Conservation (phyloP, 1,284 basidiomycete species). For the Blastosporella zonata region DNA sequence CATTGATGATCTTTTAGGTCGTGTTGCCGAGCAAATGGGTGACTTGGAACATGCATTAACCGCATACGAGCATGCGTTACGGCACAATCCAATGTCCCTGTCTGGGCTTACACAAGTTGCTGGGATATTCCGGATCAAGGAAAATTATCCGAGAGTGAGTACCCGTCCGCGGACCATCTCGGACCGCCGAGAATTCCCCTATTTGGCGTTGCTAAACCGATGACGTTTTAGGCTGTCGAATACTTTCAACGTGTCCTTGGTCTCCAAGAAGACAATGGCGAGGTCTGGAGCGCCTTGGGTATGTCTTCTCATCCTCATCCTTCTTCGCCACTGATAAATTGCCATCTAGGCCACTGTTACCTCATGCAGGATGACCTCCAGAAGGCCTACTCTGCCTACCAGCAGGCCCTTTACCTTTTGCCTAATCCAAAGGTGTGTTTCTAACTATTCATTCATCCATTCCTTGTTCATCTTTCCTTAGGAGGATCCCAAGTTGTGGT, state of each 20-base stretch:
- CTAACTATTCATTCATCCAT: slow-evolving; percentile 11
- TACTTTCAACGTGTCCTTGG: slow-evolving; percentile 90
- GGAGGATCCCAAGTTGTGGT: slow-evolving; percentile 99
- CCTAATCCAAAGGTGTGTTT: slow-evolving; percentile 84
- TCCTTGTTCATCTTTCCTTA: slow-evolving; percentile 30
- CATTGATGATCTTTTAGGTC: slow-evolving; percentile 48
- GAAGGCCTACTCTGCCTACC: slow-evolving; percentile 98
- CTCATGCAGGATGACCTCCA: slow-evolving; percentile 99
- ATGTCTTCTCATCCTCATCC: slow-evolving; percentile 23
- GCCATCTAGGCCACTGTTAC: slow-evolving; percentile 82
- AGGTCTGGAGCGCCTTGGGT: slow-evolving; percentile 94
- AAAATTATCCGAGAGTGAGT: slow-evolving; percentile 79
- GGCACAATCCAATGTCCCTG: slow-evolving; percentile 88
- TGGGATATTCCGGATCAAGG: slow-evolving; percentile 85
- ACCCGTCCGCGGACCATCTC: slow-evolving; percentile 36
- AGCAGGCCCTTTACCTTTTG: slow-evolving; percentile 94
- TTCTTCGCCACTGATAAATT: slow-evolving; percentile 20
- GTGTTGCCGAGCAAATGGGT: slow-evolving; percentile 88
- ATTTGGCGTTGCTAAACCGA: slow-evolving; percentile 29
- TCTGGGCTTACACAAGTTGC: slow-evolving; percentile 89
- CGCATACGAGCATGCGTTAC: slow-evolving; percentile 89
- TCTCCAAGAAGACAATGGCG: slow-evolving; percentile 89
- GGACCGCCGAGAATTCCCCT: slow-evolving; percentile 29
- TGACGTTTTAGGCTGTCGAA: slow-evolving; percentile 81
- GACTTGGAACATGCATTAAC: slow-evolving; percentile 86